phyloP scores from a whole-genome alignment of 2,329 filamentous ascomycete genomes.

The Diaporthe australafricana region DNA sequence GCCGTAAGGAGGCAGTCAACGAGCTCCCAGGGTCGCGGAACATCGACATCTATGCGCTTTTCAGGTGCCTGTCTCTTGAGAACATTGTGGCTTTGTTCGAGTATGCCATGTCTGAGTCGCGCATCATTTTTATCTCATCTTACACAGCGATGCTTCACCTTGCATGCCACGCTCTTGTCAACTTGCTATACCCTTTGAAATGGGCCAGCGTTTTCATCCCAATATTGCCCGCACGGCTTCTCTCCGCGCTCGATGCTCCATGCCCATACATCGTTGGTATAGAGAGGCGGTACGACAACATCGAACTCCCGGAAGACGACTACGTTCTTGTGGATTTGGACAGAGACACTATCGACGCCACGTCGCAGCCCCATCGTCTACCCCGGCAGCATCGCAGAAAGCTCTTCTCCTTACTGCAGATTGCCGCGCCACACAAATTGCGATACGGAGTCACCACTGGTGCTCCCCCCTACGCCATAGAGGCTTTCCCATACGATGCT shows the following conservation, averaged over 20 bases:
- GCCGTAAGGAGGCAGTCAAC: constrained; percentile 91
- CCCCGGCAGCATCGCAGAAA: constrained; percentile 93
- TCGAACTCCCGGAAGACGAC: constrained; percentile 91
- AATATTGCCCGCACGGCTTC: constrained; percentile 84
- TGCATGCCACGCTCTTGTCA: constrained; percentile 87
- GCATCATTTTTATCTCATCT: constrained; percentile 95
- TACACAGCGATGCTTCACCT: constrained; percentile 97
- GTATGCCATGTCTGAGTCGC: constrained; percentile 90
- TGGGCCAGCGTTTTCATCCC: constrained; percentile 97
- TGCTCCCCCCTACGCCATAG: constrained; percentile 90
- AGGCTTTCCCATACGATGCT: constrained; percentile 90
- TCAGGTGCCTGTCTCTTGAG: constrained; percentile 87
- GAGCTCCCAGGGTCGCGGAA: constrained; percentile 93
- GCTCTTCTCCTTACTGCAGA: constrained; percentile 85
- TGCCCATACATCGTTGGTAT: constrained; percentile 98
- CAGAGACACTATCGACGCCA: constrained; percentile 89
- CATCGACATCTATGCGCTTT: constrained; percentile 92
- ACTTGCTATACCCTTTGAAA: constrained; percentile 87
- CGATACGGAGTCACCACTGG: constrained; percentile 89
- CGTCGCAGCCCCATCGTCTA: constrained; percentile 79
- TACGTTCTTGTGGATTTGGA: constrained; percentile 96
- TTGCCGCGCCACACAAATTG: constrained; percentile 89
- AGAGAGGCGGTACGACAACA: constrained; percentile 88
- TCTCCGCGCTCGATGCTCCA: constrained; percentile 92
- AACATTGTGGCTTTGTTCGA: constrained; percentile 95